A percentile compares a stretch with the other conserved stretches of the same genome.
Evolutionary conservation across 257 asterid species (phyloP).

Genomic region (Petunia axillaris): DNA sequence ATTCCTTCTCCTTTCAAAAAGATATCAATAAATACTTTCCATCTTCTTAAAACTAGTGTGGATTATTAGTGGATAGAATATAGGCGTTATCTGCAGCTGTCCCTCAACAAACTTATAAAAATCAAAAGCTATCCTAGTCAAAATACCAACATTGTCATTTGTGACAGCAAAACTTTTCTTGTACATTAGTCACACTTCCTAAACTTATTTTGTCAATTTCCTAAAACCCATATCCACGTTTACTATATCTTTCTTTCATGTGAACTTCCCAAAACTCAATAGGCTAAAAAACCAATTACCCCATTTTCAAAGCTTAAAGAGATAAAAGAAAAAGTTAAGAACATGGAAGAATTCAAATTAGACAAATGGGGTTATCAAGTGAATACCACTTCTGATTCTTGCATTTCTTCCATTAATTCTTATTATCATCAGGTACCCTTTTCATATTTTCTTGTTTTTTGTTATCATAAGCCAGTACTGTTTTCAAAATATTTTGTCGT

Average conservation of each 20-base stretch:
- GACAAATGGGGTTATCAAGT: constrained; percentile 89
- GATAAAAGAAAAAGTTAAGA: background rate
- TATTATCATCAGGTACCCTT: constrained; percentile 71
- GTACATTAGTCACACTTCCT: background rate
- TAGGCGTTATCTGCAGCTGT: background rate
- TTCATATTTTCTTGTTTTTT: background rate
- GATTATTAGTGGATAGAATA: background rate
- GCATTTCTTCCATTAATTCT: constrained; percentile 76
- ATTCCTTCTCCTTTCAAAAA: too few relatives aligned
- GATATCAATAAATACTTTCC: too few relatives aligned
- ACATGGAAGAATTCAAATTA: constrained; percentile 51
- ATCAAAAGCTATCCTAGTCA: background rate
- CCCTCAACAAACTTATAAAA: background rate
- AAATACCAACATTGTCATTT: background rate
- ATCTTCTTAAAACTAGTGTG: too few relatives aligned
- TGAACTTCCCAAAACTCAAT: background rate
- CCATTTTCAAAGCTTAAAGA: background rate
- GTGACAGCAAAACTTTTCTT: background rate
- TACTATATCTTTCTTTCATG: background rate
- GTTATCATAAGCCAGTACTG: background rate
- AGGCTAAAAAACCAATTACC: background rate
- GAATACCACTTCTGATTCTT: constrained; percentile 68
- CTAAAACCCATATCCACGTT: background rate
- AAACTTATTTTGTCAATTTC: background rate
- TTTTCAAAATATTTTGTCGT: too few relatives aligned